Base-by-base conservation (phyloP, 2,329 filamentous ascomycete species). In the Claviceps monticola region DNA sequence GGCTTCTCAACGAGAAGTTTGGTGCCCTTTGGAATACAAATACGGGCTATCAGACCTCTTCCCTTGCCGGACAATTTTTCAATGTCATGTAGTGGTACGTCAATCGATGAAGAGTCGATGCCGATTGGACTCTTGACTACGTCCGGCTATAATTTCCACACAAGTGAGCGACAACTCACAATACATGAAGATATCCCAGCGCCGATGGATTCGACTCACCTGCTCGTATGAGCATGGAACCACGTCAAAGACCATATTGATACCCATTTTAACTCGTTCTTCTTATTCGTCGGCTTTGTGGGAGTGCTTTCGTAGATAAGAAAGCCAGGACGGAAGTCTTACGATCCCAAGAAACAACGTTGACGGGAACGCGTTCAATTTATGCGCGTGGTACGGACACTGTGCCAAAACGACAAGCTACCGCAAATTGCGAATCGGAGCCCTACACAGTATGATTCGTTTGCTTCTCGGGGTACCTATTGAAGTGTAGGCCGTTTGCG, bases 241-340 rank as follows among this genome's bases (percentile, higher is more conserved):
- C 39, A 50, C 45, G 39, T 50, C 49, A 13, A 50, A 50, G 49
- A 41, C 49, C 16, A 41, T 41, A 37, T 34, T n/a, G 5, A 44
- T 45, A 4, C 23, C 49, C 49, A 50, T 50, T 23, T 4, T 17
- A 17, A 17, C 4, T 43, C 11, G 17, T 43, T 43, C 9, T 43
- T 14, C 13, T 43, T 13, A 4, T 43, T 43, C 1, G 1, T 43
- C 6, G 14, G 37, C 16, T 39, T 39, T n/a, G 37, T 39, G 14
- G 14, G 16, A 39, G 14, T n/a, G 13, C 5, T 6, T 14, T 3
- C n/a, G 14, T 2, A n/a, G 16, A 14, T n/a, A 39, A 14, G 37
- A 14, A 14, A 39, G 2, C 14, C 37, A n/a, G 29, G 29, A 34
- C 9, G 9, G 29, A 34, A 11, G 9, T 11, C 29, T 34, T 34